Conservation (phyloP, 192 early-diverging fungal genomes). For the Funneliformis mosseae region DNA sequence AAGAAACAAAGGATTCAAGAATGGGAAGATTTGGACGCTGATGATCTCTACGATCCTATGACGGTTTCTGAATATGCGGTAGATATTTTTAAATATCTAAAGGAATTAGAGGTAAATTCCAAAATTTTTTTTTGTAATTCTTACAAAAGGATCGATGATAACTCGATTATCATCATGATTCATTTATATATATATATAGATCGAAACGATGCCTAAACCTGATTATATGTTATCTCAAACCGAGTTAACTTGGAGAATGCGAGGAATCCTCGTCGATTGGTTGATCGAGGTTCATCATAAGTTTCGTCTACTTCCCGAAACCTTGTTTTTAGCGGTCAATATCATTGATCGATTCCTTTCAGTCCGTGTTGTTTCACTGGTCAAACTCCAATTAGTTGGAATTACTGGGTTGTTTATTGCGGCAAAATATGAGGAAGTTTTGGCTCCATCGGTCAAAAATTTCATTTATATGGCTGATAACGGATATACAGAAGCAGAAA, state of each 20-base stretch:
- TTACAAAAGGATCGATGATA: not conserved
- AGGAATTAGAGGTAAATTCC: conserved; percentile 66
- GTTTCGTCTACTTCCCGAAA: conserved; percentile 92
- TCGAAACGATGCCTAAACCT: conserved; percentile 72
- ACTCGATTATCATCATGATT: not conserved
- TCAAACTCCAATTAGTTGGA: conserved; percentile 94
- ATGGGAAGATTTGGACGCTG: conserved; percentile 81
- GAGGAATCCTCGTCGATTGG: conserved; percentile 94
- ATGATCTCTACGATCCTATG: conserved; percentile 80
- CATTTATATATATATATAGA: conserved; percentile 38
- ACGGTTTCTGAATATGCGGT: conserved; percentile 92
- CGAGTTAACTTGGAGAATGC: conserved; percentile 91
- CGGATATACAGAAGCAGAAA: conserved; percentile 78
- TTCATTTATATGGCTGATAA: conserved; percentile 87
- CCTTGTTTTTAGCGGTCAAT: conserved; percentile 91
- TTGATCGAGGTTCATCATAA: conserved; percentile 89
- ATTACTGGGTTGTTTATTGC: conserved; percentile 89
- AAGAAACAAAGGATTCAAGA: conserved; percentile 38
- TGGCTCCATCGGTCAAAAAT: conserved; percentile 78
- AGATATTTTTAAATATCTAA: conserved; percentile 93
- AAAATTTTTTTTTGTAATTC: not conserved
- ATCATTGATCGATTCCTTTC: conserved; percentile 95
- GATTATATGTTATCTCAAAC: conserved; percentile 83
- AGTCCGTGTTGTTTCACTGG: conserved; percentile 75
- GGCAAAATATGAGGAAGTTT: conserved; percentile 93